Base-by-base conservation (phyloP, 164 flowering plant genomes). In the Echeveria elegans region DNA sequence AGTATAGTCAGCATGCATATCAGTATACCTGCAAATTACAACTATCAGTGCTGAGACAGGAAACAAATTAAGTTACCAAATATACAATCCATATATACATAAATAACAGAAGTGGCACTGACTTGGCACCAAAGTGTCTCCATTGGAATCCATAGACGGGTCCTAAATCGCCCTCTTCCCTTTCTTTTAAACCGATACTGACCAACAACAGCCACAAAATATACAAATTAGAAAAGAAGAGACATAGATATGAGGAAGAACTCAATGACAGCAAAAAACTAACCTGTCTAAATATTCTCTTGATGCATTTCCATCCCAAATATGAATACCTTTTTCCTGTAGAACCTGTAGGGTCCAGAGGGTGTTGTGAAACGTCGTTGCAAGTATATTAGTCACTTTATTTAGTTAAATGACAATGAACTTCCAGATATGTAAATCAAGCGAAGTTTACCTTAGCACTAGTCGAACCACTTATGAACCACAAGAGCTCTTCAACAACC, bases 121-220 rank as follows among this genome's bases (percentile, higher is more conserved):
- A 93, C 98, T 85, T 89, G 53, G 98, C 98, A 68, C 97, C 98
- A 78, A 86, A 90, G 72, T 93, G 97, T 70, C 96, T 77, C 98
- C 98, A 89, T 76, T 90, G 97, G 59, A 93, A 93, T 30, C 96
- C 98, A 80, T 90, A 92, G n/a, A 92, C 74, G 38, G 96, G 98
- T 68, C 98, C 98, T 62, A 92, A 76, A 75, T 90, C 98, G 73
- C 97, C 98, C 74, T 89, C 97, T 78, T 89, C 97, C 70, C 96
- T 81, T 23, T 88, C 86, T 7, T 72, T 72, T 78, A 92, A 74
- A 32, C 89, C 93, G 77, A 88, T 74, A 69, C 98, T 88, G 86
- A 41, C 30, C 32, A 94, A 90, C 32, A 94, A 90, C 56, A 36
- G 10, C 24, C n/a, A 63, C 12, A 61, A 19, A 28, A 65, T 15